Conservation (phyloP, 768 basidiomycete species). For the Tylopilus cervinicoccineus region DNA sequence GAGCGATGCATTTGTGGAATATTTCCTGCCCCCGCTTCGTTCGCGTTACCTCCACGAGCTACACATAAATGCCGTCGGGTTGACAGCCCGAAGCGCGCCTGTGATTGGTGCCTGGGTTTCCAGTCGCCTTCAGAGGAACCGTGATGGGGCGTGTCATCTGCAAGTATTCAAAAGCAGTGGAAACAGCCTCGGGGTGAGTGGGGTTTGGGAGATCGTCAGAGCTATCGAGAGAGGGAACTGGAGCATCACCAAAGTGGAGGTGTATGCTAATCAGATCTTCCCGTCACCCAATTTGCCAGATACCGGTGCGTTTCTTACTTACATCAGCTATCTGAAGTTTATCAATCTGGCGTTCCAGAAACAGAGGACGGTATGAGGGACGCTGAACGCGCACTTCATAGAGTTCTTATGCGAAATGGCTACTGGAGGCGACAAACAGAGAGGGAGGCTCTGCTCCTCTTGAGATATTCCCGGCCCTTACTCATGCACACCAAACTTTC, state of each 20-base stretch:
- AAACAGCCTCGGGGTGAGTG: slow-evolving; percentile 50
- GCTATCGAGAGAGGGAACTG: slow-evolving; percentile 49
- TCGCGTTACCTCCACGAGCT: slow-evolving; percentile 48
- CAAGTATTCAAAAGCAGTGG: slow-evolving; percentile 50
- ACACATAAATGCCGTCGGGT: slow-evolving; percentile 45
- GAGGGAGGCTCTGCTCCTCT: slow-evolving; percentile 46
- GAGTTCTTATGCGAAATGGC: slow-evolving; percentile 44
- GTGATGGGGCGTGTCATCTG: slow-evolving; percentile 36
- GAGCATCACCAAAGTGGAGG: slow-evolving; percentile 44
- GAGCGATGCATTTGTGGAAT: slow-evolving; percentile 45
- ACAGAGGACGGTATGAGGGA: slow-evolving; percentile 31
- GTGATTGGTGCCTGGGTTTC: slow-evolving; percentile 48
- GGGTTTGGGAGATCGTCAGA: slow-evolving; percentile 43
- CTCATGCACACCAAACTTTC: slow-evolving; percentile 34
- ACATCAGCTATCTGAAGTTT: slow-evolving; percentile 14
- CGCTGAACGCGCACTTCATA: slow-evolving; percentile 32
- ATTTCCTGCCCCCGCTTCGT: slow-evolving; percentile 47
- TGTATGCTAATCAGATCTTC: slow-evolving; percentile 42
- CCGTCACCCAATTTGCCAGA: slow-evolving; percentile 6
- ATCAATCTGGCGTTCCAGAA: slow-evolving; percentile 14
- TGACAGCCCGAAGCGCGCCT: slow-evolving; percentile 43
- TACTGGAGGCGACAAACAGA: slow-evolving; percentile 42
- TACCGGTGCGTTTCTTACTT: slow-evolving; percentile 5
- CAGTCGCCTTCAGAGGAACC: slow-evolving; percentile 24
- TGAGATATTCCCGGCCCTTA: slow-evolving; percentile 46